Evolutionary conservation across 352 stramenopile species (phyloP), one percentile per base, ranked within the genome.

Genomic region (Globisporangium okanoganense): DNA sequence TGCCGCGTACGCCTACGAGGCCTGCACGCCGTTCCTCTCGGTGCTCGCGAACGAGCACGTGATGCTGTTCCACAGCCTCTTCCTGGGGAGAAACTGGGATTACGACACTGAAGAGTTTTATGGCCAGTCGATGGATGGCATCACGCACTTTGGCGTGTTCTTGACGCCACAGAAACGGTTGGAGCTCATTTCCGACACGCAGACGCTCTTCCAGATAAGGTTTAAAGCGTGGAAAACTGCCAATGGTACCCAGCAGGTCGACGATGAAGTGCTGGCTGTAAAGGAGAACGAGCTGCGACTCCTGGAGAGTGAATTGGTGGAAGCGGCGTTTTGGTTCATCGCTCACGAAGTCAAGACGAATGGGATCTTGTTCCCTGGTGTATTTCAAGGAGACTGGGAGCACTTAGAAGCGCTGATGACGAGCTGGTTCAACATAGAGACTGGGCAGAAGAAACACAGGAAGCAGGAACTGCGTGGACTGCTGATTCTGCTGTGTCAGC

Each of bases 11-110:
- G 83, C 83, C n/a, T 93, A 91, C 52, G 78, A 90, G 40, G 67
- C 78, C 5, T 92, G 79, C 22, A 65, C 78, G 20, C 79, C 81
- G 16, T 90, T 82, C 56, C 62, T 90, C 12, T 82, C 76, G 0
- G 84, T 91, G 38, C 64, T 93, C 4, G 76, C 61, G 5, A 78
- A 76, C 20, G 78, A 89, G n/a, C 82, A 93, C 43, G 62, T 90
- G n/a, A 50, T 77, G 65, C 33, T 90, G 13, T 89, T 93, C 44
- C 63, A 82, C 45, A 50, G 45, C 6, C 65, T 81, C 27, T 79
- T 90, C 48, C 61, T 92, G 29, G 56, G 73, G 52, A 64, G 38
- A 36, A 60, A n/a, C 41, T 72, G n/a, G 33, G 16, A 35, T 13
- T 29, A 22, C 43, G 55, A 36, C 18, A 3, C 25, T 52, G 22